These are phyloP conservation scores for Fusarium neocosmosporiellum DNA, from an alignment of 2,329 filamentous ascomycete genomes.

Conservation along the genomic window DNA sequence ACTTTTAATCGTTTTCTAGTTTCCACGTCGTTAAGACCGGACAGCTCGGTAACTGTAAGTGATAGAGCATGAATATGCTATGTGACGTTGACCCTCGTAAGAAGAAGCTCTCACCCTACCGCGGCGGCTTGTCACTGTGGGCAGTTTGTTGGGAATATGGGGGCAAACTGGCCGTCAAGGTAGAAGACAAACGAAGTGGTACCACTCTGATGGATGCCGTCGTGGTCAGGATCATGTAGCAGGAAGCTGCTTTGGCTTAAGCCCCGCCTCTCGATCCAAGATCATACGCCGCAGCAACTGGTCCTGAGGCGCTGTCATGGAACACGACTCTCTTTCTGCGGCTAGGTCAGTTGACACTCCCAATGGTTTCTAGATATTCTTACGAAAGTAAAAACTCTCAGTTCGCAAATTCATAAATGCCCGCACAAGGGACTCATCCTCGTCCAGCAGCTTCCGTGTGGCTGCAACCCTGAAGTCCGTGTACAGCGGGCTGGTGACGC, in stretches of 20 bases:
- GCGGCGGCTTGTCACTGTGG: not conserved
- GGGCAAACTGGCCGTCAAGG: not conserved
- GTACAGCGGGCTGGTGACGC: constrained; percentile 43
- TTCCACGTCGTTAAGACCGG: not conserved
- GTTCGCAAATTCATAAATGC: constrained; percentile 44
- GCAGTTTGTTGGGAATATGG: not conserved
- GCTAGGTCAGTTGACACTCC: constrained; percentile 11
- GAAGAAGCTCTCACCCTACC: not conserved
- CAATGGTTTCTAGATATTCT: not conserved
- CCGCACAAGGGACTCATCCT: constrained; percentile 38
- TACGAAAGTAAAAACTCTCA: constrained; percentile 46
- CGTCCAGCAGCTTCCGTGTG: constrained; percentile 38
- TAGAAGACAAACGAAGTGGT: not conserved
- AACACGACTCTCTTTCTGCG: constrained; percentile 43
- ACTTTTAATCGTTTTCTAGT: not conserved
- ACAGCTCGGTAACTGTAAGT: not conserved
- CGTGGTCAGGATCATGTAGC: constrained; percentile 2
- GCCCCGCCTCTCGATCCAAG: constrained; percentile 40
- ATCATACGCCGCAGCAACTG: constrained; percentile 44
- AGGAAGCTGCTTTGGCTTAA: constrained; percentile 33
- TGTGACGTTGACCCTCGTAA: not conserved
- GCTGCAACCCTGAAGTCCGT: constrained; percentile 39
- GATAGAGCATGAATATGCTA: not conserved
- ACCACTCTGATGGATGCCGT: constrained; percentile 9
- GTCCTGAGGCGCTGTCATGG: constrained; percentile 42